These are phyloP conservation scores for Boeremia lycopersici DNA, from an alignment of 2,329 filamentous ascomycete species.

Conservation along the genomic window DNA sequence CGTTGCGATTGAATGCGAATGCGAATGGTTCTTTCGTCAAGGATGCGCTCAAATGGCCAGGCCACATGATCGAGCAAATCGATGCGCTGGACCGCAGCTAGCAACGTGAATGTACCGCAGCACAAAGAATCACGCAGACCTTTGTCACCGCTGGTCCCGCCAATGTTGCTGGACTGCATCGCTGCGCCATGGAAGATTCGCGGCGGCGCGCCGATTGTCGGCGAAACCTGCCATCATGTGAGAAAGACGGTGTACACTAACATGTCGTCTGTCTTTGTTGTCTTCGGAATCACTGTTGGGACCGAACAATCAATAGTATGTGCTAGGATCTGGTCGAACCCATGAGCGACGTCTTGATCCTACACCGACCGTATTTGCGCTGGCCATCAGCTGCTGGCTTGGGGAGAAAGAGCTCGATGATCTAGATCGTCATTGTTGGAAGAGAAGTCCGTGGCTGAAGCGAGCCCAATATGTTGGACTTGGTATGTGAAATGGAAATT, in stretches of 20 bases:
- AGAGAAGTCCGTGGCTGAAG: background rate
- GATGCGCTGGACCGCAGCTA: background rate
- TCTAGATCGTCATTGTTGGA: background rate
- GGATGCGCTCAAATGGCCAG: background rate
- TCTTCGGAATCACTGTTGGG: background rate
- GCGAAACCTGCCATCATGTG: background rate
- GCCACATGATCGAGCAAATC: background rate
- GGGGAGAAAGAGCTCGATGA: background rate
- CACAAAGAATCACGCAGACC: background rate
- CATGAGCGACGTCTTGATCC: background rate
- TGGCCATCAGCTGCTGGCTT: background rate
- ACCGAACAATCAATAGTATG: background rate
- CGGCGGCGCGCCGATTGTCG: conserved; percentile 10
- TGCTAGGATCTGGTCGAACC: background rate
- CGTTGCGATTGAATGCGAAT: background rate
- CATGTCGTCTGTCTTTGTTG: background rate
- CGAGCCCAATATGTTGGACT: background rate
- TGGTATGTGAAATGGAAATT: conserved; percentile 8
- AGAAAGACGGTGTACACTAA: conserved; percentile 1
- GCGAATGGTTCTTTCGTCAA: background rate
- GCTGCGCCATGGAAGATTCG: conserved; percentile 26
- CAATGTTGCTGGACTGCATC: background rate
- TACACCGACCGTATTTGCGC: background rate
- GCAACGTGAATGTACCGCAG: background rate
- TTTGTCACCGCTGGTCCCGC: conserved; percentile 1